Percentiles rank a stretch among this genome's conserved stretches.
Evolutionary conservation across 306 rosid species (phyloP).

Genomic region (Cucurbita argyrosperma): DNA sequence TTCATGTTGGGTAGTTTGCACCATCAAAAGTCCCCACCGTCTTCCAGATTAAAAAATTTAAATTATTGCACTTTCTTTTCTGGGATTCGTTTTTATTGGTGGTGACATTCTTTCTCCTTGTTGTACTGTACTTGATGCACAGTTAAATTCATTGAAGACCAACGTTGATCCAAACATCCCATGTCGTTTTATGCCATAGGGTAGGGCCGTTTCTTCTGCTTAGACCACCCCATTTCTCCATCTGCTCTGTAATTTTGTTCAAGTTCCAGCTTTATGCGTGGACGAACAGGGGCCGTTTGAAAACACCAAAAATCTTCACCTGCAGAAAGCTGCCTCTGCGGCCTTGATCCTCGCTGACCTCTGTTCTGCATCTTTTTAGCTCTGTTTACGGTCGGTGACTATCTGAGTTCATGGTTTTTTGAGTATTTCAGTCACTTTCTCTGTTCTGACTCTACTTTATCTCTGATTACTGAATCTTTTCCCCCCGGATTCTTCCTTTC

Average conservation of each 20-base stretch:
- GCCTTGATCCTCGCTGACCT: not conserved
- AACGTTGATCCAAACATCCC: not conserved
- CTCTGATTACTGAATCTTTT: not conserved
- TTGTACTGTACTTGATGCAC: not conserved
- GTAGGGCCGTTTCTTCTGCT: not conserved
- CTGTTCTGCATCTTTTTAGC: not conserved
- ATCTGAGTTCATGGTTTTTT: not conserved
- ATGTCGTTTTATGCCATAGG: not conserved
- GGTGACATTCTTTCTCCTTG: not conserved
- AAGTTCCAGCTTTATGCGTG: not conserved
- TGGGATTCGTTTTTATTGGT: not conserved
- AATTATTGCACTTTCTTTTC: not conserved
- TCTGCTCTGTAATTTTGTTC: not conserved
- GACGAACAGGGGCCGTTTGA: slow-evolving; percentile 1
- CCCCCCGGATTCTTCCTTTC: too few species aligned
- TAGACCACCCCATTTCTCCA: not conserved
- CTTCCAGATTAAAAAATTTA: not conserved
- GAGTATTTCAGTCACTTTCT: not conserved
- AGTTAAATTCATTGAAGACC: not conserved
- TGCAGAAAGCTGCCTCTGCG: not conserved
- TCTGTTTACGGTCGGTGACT: not conserved
- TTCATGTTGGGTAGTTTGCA: slow-evolving; percentile 7
- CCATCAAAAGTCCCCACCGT: not conserved
- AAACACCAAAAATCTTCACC: not conserved
- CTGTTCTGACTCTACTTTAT: too few species aligned